Percentiles rank a stretch among this genome's conserved stretches.
Evolutionary conservation across 495 filamentous ascomycete species (phyloP).

Genomic region (Talaromyces borbonicus): DNA sequence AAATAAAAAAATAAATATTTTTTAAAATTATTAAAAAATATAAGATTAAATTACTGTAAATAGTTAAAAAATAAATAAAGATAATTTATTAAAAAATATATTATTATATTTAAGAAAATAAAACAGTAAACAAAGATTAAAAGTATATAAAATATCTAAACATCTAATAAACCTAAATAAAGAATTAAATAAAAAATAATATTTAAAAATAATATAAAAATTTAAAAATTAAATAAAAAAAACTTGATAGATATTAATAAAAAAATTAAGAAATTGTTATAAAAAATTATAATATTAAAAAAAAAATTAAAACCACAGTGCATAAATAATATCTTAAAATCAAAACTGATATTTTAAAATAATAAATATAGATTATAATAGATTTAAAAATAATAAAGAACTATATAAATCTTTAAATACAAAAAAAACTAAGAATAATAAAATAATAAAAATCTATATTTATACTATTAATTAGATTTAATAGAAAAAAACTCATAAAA

Average conservation of each 20-base stretch:
- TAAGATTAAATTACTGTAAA: neutral
- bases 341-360: neutral
- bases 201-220: neutral
- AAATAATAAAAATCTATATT: neutral
- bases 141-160: neutral
- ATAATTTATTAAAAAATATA: neutral
- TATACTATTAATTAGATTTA: neutral
- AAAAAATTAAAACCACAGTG: neutral
- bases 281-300: neutral
- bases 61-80: neutral
- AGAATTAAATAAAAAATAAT: neutral
- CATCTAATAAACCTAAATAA: neutral
- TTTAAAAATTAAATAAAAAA: neutral
- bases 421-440: neutral
- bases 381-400: neutral
- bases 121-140: neutral
- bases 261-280: neutral
- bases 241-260: neutral
- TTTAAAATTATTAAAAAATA: neutral
- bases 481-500: neutral
- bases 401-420: neutral
- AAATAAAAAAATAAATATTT: neutral
- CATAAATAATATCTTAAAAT: neutral
- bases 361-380: neutral
- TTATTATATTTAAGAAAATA: neutral